Percentiles rank a stretch among this genome's conserved stretches.
Conservation (phyloP, 2,329 filamentous ascomycete species). For the Aspergillus sp. region DNA sequence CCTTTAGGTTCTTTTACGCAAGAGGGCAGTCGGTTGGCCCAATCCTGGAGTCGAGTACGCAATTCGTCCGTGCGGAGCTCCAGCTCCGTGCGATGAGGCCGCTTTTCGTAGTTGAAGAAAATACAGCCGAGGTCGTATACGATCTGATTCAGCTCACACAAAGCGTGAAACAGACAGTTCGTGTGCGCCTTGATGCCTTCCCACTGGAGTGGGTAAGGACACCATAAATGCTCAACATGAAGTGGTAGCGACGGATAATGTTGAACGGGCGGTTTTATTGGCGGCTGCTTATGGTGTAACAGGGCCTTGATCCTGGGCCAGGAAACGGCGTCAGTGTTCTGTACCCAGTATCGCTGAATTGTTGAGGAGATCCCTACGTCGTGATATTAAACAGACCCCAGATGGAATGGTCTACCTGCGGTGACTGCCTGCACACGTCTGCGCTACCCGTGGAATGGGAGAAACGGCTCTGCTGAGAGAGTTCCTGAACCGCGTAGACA, state of each 20-base stretch:
- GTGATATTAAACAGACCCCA: conserved; percentile 22
- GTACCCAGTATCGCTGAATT: neutral
- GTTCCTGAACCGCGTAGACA: conserved; percentile 16
- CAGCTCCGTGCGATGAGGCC: conserved; percentile 5
- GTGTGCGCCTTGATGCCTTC: conserved; percentile 9
- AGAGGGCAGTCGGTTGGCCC: conserved; percentile 6
- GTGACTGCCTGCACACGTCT: conserved; percentile 8
- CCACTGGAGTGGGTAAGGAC: conserved; percentile 12
- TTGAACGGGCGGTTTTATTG: conserved; percentile 12
- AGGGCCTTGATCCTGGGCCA: neutral
- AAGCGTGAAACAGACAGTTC: conserved; percentile 12
- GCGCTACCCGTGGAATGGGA: conserved; percentile 9
- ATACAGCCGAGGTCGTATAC: conserved; percentile 11
- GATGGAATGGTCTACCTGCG: conserved; percentile 9
- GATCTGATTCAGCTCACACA: conserved; percentile 15
- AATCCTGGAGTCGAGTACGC: conserved; percentile 12
- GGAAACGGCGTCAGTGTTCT: neutral
- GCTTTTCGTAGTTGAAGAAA: conserved; percentile 9
- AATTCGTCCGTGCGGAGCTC: conserved; percentile 8
- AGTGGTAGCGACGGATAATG: conserved; percentile 1
- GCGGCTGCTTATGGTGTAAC: conserved; percentile 9
- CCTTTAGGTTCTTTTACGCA: conserved; percentile 7
- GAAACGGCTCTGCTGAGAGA: conserved; percentile 9
- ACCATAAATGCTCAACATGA: conserved; percentile 13
- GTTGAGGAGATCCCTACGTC: conserved; percentile 12